These are phyloP conservation scores for Mucor mucedo DNA, from an alignment of 371 early-diverging fungal genomes.

Conservation along the genomic window DNA sequence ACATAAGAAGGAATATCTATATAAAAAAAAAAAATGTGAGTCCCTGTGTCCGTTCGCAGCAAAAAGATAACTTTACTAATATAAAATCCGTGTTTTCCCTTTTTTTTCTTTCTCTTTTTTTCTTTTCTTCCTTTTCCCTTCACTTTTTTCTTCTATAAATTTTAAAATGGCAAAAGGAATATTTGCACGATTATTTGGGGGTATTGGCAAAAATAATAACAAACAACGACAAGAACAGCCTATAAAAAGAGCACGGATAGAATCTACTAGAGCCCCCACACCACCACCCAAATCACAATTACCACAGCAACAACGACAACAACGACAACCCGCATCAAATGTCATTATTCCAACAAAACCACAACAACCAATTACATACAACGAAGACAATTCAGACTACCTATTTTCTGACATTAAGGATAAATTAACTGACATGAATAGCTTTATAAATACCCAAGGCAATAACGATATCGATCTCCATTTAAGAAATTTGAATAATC, in stretches of 20 bases:
- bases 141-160: background rate
- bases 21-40: background rate
- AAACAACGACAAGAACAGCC: background rate
- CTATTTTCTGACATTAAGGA: slow-evolving; percentile 6
- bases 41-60: slow-evolving; percentile 9
- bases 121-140: slow-evolving; percentile 10
- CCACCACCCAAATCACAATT: slow-evolving; percentile 1
- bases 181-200: slow-evolving; percentile 16
- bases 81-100: slow-evolving; percentile 8
- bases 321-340: background rate
- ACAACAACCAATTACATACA: background rate
- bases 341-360: background rate
- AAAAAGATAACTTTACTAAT: background rate
- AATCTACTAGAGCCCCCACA: background rate
- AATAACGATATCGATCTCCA: slow-evolving; percentile 8
- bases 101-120: slow-evolving; percentile 1
- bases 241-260: background rate
- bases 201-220: slow-evolving; percentile 2
- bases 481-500: background rate
- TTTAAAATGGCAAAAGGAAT: slow-evolving; percentile 19
- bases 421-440: slow-evolving; percentile 15
- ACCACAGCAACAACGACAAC: background rate
- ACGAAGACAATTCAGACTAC: background rate
- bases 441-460: slow-evolving; percentile 7
- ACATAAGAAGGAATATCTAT: slow-evolving; percentile 1